phyloP scores from a whole-genome alignment of 352 stramenopile species.

The Phytophthora sp. region DNA sequence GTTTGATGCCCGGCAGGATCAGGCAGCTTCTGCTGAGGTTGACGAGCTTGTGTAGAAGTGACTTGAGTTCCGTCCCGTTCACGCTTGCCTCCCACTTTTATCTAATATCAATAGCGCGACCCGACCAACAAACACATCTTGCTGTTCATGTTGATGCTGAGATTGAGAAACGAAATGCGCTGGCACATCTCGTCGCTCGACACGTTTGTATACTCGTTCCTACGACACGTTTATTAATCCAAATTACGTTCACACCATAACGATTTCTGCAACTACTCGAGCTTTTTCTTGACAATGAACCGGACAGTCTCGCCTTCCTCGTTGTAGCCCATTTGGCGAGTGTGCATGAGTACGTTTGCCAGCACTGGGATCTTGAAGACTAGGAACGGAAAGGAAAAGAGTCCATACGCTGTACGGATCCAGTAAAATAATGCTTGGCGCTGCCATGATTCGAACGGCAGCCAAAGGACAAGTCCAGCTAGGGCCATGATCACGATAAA shows the following conservation, averaged over 20 bases:
- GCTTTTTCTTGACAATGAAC: conserved; percentile 47
- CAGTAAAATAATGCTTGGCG: conserved; percentile 87
- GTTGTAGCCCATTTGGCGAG: conserved; percentile 87
- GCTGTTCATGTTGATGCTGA: background rate
- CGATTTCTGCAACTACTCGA: conserved; percentile 7
- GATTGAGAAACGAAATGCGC: conserved; percentile 7
- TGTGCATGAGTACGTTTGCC: conserved; percentile 85
- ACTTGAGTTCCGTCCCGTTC: background rate
- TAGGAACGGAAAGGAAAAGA: conserved; percentile 89
- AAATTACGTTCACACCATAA: conserved; percentile 9
- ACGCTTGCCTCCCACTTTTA: background rate
- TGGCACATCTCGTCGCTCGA: conserved; percentile 9
- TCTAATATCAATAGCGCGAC: conserved; percentile 18
- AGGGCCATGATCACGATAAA: conserved; percentile 79
- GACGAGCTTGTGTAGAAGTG: conserved; percentile 53
- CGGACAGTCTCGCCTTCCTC: conserved; percentile 73
- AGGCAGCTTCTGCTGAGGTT: conserved; percentile 27
- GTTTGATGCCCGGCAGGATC: conserved; percentile 15
- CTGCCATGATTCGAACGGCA: conserved; percentile 81
- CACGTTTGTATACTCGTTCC: conserved; percentile 18
- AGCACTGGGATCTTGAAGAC: conserved; percentile 89
- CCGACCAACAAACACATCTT: background rate
- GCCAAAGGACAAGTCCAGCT: conserved; percentile 60
- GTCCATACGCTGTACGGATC: conserved; percentile 84
- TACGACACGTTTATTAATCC: conserved; percentile 34